These are phyloP conservation scores for Auricularia auricula-judae DNA, from an alignment of 768 basidiomycete species.

Conservation along the genomic window DNA sequence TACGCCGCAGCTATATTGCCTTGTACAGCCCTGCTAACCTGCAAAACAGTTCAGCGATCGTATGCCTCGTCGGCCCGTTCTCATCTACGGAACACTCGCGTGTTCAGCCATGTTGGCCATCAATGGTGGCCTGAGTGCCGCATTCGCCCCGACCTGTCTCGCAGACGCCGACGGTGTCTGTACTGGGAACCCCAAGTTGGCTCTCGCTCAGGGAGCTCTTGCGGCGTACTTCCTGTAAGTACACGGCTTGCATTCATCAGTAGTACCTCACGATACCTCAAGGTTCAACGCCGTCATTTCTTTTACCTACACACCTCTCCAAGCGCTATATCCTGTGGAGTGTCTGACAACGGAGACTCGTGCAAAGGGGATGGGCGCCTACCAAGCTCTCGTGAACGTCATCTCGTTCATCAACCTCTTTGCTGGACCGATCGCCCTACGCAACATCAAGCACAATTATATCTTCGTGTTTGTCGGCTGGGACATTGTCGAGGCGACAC, in stretches of 20 bases:
- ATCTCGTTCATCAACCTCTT: conserved; percentile 40
- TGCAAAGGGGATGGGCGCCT: conserved; percentile 53
- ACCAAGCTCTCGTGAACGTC: conserved; percentile 19
- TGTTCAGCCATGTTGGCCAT: conserved; percentile 15
- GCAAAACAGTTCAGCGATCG: conserved; percentile 16
- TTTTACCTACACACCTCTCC: conserved; percentile 48
- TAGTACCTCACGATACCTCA: no score
- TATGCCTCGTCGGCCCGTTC: conserved; percentile 20
- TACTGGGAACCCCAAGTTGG: conserved; percentile 7
- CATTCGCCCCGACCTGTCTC: conserved; percentile 9
- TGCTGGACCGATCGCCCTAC: conserved; percentile 33
- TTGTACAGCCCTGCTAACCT: background rate
- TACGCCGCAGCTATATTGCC: background rate
- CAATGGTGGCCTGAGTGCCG: conserved; percentile 14
- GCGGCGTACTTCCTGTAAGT: conserved; percentile 24
- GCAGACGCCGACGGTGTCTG: background rate
- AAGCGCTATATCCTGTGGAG: conserved; percentile 46
- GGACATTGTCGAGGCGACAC: conserved; percentile 14
- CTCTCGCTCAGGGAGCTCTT: conserved; percentile 21
- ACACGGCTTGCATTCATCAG: no score
- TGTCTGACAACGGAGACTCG: conserved; percentile 45
- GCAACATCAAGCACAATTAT: conserved; percentile 27
- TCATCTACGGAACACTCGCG: conserved; percentile 22
- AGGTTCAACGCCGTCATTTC: conserved; percentile 39
- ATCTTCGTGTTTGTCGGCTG: conserved; percentile 19